phyloP scores from a whole-genome alignment of 352 stramenopile species.

The Pythium angustatum region DNA sequence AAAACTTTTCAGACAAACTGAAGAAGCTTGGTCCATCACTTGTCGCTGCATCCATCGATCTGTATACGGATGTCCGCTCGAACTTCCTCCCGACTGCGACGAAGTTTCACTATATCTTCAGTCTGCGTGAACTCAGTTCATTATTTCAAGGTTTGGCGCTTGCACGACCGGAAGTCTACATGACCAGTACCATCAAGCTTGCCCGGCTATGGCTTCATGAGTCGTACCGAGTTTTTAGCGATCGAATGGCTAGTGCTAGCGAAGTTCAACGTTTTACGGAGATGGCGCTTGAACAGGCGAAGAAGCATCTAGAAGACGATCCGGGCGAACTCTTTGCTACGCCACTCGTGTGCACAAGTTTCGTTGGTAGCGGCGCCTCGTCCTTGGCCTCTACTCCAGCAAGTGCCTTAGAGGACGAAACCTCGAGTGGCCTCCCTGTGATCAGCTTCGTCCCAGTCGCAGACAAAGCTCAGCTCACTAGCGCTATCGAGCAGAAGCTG shows the following conservation, averaged over 20 bases:
- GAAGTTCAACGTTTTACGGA: conserved; percentile 82
- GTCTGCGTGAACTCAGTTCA: conserved; percentile 85
- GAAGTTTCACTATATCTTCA: conserved; percentile 95
- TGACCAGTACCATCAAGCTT: conserved; percentile 61
- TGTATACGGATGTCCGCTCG: conserved; percentile 69
- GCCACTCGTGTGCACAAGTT: conserved; percentile 75
- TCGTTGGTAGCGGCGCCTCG: conserved; percentile 31
- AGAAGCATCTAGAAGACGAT: conserved; percentile 88
- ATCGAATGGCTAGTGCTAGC: conserved; percentile 78
- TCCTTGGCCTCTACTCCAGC: background rate
- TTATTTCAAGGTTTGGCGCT: conserved; percentile 88
- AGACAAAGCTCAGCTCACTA: conserved; percentile 56
- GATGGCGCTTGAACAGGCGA: conserved; percentile 82
- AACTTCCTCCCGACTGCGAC: conserved; percentile 89
- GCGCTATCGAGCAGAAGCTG: conserved; percentile 64
- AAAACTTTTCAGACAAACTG: conserved; percentile 77
- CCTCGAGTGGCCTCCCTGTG: background rate
- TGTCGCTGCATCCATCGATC: conserved; percentile 78
- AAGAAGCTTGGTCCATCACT: conserved; percentile 65
- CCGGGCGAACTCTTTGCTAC: conserved; percentile 64
- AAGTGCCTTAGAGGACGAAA: background rate
- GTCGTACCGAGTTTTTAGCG: conserved; percentile 89
- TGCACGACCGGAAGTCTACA: conserved; percentile 59
- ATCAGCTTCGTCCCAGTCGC: conserved; percentile 52
- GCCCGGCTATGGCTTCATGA: conserved; percentile 91